phyloP scores from a whole-genome alignment of 306 rosid genomes.

The Medicago ruthenica region DNA sequence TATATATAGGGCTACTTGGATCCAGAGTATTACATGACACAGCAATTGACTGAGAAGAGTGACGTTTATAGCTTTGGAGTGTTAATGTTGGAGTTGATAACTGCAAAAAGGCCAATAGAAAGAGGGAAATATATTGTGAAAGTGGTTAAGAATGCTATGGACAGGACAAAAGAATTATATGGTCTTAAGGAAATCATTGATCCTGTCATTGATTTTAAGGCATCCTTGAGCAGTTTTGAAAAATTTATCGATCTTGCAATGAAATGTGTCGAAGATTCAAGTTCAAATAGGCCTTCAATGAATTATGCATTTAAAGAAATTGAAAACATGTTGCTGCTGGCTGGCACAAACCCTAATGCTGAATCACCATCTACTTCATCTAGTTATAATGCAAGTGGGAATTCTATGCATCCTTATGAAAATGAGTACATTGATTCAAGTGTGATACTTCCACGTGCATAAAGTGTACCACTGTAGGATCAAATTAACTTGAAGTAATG shows the following conservation, averaged over 20 bases:
- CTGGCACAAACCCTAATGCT: constrained; percentile 56
- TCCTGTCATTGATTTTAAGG: constrained; percentile 43
- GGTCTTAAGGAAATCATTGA: constrained; percentile 58
- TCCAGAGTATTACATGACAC: constrained; percentile 63
- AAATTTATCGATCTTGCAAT: constrained; percentile 67
- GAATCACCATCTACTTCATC: constrained; percentile 56
- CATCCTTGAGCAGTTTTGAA: constrained; percentile 52
- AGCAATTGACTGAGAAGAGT: constrained; percentile 68
- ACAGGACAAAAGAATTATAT: constrained; percentile 49
- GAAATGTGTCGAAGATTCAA: constrained; percentile 62
- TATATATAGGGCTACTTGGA: constrained; percentile 71
- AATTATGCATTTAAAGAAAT: constrained; percentile 68
- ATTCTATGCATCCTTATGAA: constrained; percentile 51
- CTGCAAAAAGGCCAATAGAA: constrained; percentile 71
- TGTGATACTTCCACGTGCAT: constrained; percentile 39
- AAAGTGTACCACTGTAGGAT: constrained; percentile 7
- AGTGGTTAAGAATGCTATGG: constrained; percentile 54
- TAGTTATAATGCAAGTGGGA: constrained; percentile 47
- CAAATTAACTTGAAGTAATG: constrained; percentile 9
- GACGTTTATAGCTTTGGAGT: constrained; percentile 85
- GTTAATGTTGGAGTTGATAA: constrained; percentile 70
- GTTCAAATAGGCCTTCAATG: constrained; percentile 67
- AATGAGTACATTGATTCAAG: constrained; percentile 50
- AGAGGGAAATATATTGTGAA: constrained; percentile 69
- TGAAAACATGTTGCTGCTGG: constrained; percentile 58